These are phyloP conservation scores for Lecanicillium sp. DNA, from an alignment of 2,329 filamentous ascomycete genomes.

Conservation along the genomic window DNA sequence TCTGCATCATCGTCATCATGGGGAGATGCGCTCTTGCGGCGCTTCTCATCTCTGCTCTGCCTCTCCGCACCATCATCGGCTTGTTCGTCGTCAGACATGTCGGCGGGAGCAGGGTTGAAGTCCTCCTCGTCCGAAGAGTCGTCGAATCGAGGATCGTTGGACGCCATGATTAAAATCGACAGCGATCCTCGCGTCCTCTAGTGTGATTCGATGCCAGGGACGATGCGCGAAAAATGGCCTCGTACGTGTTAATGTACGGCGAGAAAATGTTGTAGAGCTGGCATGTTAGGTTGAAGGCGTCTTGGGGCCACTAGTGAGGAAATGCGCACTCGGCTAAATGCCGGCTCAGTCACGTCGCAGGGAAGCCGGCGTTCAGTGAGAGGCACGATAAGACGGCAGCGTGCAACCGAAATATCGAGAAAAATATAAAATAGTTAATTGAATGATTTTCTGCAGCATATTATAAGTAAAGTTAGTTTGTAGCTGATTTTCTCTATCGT, in stretches of 20 bases:
- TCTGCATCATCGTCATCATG: conserved; percentile 27
- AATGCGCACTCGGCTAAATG: conserved; percentile 13
- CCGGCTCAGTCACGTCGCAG: conserved; percentile 3
- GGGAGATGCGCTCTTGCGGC: neutral
- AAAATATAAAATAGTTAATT: too few relatives aligned
- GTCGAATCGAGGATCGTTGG: conserved; percentile 42
- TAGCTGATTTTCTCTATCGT: too few relatives aligned
- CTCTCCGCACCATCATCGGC: conserved; percentile 25
- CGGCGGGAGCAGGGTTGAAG: conserved; percentile 76
- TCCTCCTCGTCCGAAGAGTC: conserved; percentile 74
- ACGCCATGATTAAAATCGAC: conserved; percentile 34
- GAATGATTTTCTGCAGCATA: too few relatives aligned
- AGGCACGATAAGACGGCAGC: too few relatives aligned
- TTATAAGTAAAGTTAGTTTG: too few relatives aligned
- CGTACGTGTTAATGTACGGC: conserved; percentile 5
- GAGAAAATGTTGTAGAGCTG: conserved; percentile 5
- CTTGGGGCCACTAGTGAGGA: conserved; percentile 1
- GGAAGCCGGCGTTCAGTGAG: too few relatives aligned
- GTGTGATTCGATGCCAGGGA: conserved; percentile 7
- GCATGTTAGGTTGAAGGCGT: conserved; percentile 7
- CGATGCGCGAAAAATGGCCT: neutral
- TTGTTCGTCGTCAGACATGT: conserved; percentile 56
- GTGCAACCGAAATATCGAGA: too few relatives aligned
- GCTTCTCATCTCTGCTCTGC: conserved; percentile 32
- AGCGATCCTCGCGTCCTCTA: conserved; percentile 1